phyloP scores from a whole-genome alignment of 257 asterid species.

The Gentiana straminea region DNA sequence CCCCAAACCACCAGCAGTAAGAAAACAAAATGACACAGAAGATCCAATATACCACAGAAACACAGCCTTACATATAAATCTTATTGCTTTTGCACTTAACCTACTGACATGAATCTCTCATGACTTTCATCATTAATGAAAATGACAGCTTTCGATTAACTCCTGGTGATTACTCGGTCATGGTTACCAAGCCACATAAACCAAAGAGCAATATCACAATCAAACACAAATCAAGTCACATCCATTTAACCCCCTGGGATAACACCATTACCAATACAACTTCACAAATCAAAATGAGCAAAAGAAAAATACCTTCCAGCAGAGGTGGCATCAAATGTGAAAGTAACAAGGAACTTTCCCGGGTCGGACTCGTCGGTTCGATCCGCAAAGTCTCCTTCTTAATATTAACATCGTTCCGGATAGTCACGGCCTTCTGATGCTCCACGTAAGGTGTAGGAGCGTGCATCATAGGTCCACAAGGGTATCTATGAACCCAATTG shows the following conservation, averaged over 20 bases:
- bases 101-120: neutral
- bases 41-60: too few relatives aligned
- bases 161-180: neutral
- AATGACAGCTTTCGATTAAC: too few relatives aligned
- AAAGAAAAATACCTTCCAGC: constrained; percentile 58
- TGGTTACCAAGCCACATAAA: neutral
- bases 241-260: neutral
- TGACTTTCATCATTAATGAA: too few relatives aligned
- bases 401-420: constrained; percentile 83
- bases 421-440: constrained; percentile 98
- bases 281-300: neutral
- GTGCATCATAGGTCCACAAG: constrained; percentile 66
- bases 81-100: neutral
- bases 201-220: neutral
- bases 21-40: too few relatives aligned
- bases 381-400: constrained; percentile 85
- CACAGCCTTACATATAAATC: too few relatives aligned
- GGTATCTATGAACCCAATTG: constrained; percentile 63
- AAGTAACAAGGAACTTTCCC: constrained; percentile 69
- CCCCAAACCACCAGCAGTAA: too few relatives aligned
- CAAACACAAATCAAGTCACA: neutral
- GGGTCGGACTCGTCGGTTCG: constrained; percentile 76
- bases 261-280: neutral
- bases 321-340: constrained; percentile 88
- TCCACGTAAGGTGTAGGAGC: constrained; percentile 62